A percentile compares a stretch with the other conserved stretches of the same genome.
Conservation (phyloP, 331 rosid genomes). For the Stylosanthes scabra region DNA sequence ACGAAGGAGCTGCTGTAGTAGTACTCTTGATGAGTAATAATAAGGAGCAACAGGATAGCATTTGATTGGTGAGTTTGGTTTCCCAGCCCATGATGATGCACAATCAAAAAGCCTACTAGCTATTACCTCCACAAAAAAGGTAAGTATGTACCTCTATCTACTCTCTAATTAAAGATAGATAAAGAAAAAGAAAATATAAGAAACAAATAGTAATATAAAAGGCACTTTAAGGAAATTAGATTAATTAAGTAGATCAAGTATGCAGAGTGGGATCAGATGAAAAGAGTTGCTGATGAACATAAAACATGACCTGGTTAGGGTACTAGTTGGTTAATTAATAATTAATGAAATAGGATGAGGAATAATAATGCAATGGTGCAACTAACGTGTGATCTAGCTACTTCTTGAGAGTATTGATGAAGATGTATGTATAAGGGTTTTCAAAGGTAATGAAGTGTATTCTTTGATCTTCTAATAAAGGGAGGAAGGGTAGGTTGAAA, state of each 20-base stretch:
- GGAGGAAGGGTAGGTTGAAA: background rate
- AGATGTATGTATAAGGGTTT: constrained; percentile 26
- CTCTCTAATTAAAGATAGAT: background rate
- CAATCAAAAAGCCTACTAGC: constrained; percentile 38
- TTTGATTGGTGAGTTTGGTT: constrained; percentile 53
- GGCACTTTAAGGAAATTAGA: background rate
- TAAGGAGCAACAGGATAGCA: constrained; percentile 57
- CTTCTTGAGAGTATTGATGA: no score
- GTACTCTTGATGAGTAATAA: constrained; percentile 48
- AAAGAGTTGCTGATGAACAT: background rate
- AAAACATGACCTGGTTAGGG: background rate
- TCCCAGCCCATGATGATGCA: constrained; percentile 51
- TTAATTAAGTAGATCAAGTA: background rate
- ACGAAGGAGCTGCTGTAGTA: constrained; percentile 34
- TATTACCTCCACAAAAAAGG: constrained; percentile 38
- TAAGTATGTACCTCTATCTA: background rate
- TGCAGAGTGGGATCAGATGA: background rate
- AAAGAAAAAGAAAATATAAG: constrained; percentile 28
- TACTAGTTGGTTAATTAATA: background rate
- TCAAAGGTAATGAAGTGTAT: background rate
- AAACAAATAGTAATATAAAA: background rate
- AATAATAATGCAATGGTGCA: background rate
- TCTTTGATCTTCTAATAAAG: background rate
- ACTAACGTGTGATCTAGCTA: no score
- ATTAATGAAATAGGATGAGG: background rate